Evolutionary conservation across 305 asterid species (phyloP), one percentile per base, ranked within the genome.

Genomic region (Nicotiana rustica): DNA sequence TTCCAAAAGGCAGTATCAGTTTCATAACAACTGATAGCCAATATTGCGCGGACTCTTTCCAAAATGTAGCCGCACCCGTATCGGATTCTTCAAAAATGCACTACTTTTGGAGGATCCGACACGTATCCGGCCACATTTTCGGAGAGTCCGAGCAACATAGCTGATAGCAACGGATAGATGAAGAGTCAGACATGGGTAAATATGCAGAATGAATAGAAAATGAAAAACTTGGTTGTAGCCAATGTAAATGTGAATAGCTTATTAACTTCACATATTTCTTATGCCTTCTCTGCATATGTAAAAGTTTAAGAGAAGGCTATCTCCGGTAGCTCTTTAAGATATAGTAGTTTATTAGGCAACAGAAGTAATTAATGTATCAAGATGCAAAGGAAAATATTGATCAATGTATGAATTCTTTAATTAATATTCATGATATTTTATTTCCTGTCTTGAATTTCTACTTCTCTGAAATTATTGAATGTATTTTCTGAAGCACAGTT

Each of bases 1-100:
- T 96, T 96, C 70, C 97, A 86, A 57, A 94, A 92, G 86, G 85
- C 88, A 71, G 82, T 89, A 78, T 92, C 92, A 29, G 60, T 82
- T 88, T 90, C 88, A 81, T 95, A 93, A 94, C 90, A 41, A 68
- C 6, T 35, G 81, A 44, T 44, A 25, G 25, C 25, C 25, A 0
- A 25, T 25, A 25, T 25, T 25, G 25, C 25, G 25, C 25, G 25
- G 25, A 25, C 25, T 25, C 25, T 25, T 25, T 25, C 25, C 25
- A 25, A 25, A 25, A 25, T 25, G 25, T 25, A 25, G 25, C 25
- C 25, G 25, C 25, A 25, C 25, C 25, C 25, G 25, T 25, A 25
- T 25, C 25, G 25, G 25, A 25, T 25, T 25, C 25, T 25, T 25
- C 25, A 25, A 25, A 25, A 25, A 25, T 25, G 25, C 25, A 25